Conservation (phyloP, 768 basidiomycete genomes). For the Leccinum sublutescens region DNA sequence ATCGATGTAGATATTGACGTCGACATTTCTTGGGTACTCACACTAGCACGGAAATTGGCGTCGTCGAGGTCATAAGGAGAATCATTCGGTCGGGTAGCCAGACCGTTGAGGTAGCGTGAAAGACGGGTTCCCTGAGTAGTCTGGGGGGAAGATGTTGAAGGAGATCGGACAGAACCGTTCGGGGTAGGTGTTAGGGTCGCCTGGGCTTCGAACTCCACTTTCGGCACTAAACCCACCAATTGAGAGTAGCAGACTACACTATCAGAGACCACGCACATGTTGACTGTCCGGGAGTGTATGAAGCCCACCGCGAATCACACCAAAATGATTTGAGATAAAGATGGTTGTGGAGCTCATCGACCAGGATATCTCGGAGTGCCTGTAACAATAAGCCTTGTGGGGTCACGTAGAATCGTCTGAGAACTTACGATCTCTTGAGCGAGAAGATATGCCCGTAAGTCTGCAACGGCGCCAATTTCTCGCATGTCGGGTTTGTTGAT, state of each 20-base stretch:
- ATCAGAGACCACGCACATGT: slow-evolving; percentile 49
- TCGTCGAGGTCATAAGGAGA: slow-evolving; percentile 65
- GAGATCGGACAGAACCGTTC: slow-evolving; percentile 22
- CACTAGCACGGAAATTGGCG: slow-evolving; percentile 28
- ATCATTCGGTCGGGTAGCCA: slow-evolving; percentile 74
- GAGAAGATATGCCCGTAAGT: slow-evolving; percentile 79
- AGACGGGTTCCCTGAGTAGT: slow-evolving; percentile 49
- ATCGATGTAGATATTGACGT: slow-evolving; percentile 18
- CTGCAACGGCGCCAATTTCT: slow-evolving; percentile 92
- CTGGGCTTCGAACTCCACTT: slow-evolving; percentile 63
- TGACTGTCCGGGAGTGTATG: slow-evolving; percentile 79
- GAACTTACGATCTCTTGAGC: slow-evolving; percentile 80
- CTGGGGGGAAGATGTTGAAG: slow-evolving; percentile 39
- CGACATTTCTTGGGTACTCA: slow-evolving; percentile 20
- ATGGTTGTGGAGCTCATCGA: slow-evolving; percentile 95
- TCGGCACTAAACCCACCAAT: slow-evolving; percentile 48
- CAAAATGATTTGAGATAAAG: slow-evolving; percentile 97
- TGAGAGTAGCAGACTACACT: slow-evolving; percentile 9
- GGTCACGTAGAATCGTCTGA: not conserved
- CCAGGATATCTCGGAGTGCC: slow-evolving; percentile 88
- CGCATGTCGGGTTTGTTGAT: slow-evolving; percentile 91
- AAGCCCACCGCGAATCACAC: slow-evolving; percentile 89
- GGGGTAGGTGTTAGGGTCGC: slow-evolving; percentile 20
- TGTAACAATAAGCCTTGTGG: slow-evolving; percentile 33
- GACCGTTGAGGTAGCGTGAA: slow-evolving; percentile 58